Base-by-base conservation (phyloP, 1,284 basidiomycete genomes). In the Ganoderma lucidum region DNA sequence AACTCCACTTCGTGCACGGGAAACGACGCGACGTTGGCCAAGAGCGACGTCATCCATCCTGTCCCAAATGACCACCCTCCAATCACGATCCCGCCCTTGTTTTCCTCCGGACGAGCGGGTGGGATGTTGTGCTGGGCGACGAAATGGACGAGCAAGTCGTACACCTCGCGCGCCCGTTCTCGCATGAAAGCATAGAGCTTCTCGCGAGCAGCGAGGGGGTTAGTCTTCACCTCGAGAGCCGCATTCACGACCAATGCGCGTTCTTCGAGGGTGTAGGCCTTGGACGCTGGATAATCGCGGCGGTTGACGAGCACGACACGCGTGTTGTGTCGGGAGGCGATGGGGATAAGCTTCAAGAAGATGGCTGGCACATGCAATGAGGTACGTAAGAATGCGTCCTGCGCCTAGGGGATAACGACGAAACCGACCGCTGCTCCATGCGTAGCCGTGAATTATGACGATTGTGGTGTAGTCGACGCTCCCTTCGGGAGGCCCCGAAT, bases 391-490 rank as follows among this genome's bases (percentile, higher is more conserved):
- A 6, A 28, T 4, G 30, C 5, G 9, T 35, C 30, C n/a, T 42
- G 23, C 6, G 23, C 59, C 10, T 6, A 5, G 14, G 14, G 10
- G 10, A 30, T 1, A 30, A 9, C n/a, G 12, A 42, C n/a, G n/a
- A 1, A 9, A 67, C 75, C 48, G 41, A 75, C 76, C 74, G 9
- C 71, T 67, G 48, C 72, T 70, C 58, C 75, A 77, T 39, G 64
- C 69, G 1, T 73, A 71, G 28, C 76, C 76, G 48, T 77, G 76
- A 2, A 77, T 64, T 42, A 75, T 67, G 19, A 77, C 71, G 10
- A 77, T 55, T 0, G 76, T 77, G 5, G 70, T 73, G 45, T 77
- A 77, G 15, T 62, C 51, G 19, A 45, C 14, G 15, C 67, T 67
- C 1, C 58, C 68, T 8, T 12, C 17, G 2, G 71, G 73, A 32